Base-by-base conservation (phyloP, 2,329 filamentous ascomycete genomes). In the Dichotomopilus funicola region DNA sequence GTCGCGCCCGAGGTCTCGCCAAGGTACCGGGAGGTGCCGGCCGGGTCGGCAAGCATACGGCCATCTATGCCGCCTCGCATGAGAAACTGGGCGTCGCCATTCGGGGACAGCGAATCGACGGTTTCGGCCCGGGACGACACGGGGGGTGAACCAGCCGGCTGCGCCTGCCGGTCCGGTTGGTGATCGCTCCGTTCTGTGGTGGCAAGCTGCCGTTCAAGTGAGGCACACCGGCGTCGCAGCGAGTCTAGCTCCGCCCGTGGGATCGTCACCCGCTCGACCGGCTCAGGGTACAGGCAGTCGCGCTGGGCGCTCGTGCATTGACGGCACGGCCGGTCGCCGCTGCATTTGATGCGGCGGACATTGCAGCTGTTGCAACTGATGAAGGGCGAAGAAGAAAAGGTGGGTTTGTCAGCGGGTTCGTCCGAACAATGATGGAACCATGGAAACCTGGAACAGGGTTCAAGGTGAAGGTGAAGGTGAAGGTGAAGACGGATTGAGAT, bases 331-430 rank as follows among this genome's bases (percentile, higher is more conserved):
- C 63, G 66, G 4, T 76, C 71, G 46, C 77, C 77, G 10, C 75
- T 78, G 65, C 77, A 80, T 61, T 77, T 79, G 64, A 78, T 75
- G 55, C 77, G 73, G 45, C 76, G 73, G 46, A 78, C 64, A 66
- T 80, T 80, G 68, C 77, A 80, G 64, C 68, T 73, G 62, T 80
- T 79, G 69, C 77, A 79, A 55, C 77, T 79, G 56, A 10, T 8
- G 42, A 31, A 11, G 13, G 42, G 42, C 13, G 13, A 44, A 44
- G 42, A 27, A 44, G 7, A 11, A 44, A 27, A 27, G 19, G 19
- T 27, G 19, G 19, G 19, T 27, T 27, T 27, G 19, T 27, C 19
- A 27, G 19, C 19, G 19, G 19, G 19, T 27, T 27, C 19, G 19
- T 27, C 19, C 19, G 19, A 27, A 27, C 19, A 27, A 27, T 27